Evolutionary conservation across 768 basidiomycete species (phyloP), one percentile per base, ranked within the genome.

Genomic region (Neoboletus subvelutipes): DNA sequence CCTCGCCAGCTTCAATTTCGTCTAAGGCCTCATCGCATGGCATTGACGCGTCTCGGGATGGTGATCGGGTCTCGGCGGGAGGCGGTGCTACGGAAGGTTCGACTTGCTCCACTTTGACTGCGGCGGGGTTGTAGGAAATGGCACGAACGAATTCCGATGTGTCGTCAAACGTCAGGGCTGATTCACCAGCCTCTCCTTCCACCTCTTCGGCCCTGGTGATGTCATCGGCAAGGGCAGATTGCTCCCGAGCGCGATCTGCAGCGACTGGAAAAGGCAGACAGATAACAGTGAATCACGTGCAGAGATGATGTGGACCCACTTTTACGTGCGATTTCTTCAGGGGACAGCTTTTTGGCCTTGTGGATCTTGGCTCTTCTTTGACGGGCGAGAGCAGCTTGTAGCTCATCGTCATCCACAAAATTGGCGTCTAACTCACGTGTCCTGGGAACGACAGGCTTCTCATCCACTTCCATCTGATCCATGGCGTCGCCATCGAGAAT

Each of bases 371-470:
- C 88, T 65, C 89, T 84, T 56, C 97, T 82, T 56, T 92, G 85
- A 11, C 92, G 84, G 36, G 96, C 88, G 56, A 98, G 79, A 28
- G 91, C 92, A 41, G 91, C 90, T 78, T 98, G 95, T 42, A 99
- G 83, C 67, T 99, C 97, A 72, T 99, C 97, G 72, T 99, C 97
- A 75, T 98, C 97, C 61, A 98, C 88, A 73, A 97, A 92, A 75
- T 96, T 96, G 64, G 81, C 79, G 69, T 94, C 85, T 51, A 93
- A 79, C 69, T 94, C 84, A 65, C 88, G 81, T 61, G 78, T 77
- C 62, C 87, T 80, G 57, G 86, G 83, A 28, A 85, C 74, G 55
- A 83, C 76, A n/a, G 88, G 83, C 63, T 82, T 85, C 63, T 82
- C 75, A 66, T 97, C 95, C 53, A 94, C 82, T 33, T 92, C 84